phyloP scores from a whole-genome alignment of 2,329 filamentous ascomycete species.

The Aspergillus udagawae region DNA sequence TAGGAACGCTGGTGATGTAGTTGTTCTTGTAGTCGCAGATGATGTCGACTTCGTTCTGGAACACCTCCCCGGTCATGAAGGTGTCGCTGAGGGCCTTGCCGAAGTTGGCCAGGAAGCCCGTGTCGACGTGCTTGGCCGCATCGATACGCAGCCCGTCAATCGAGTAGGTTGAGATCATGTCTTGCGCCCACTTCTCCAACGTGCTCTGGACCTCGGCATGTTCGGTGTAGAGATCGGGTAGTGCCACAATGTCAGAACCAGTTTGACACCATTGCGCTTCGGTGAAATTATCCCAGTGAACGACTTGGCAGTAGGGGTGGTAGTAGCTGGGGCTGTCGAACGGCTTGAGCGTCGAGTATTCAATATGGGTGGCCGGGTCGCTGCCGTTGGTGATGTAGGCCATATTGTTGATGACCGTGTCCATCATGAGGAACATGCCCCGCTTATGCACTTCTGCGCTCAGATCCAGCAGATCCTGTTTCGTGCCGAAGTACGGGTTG shows the following conservation, averaged over 20 bases:
- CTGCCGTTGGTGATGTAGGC: slow-evolving; percentile 28
- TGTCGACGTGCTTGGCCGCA: slow-evolving; percentile 45
- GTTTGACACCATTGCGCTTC: slow-evolving; percentile 48
- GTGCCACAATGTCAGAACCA: slow-evolving; percentile 44
- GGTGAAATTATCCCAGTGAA: slow-evolving; percentile 31
- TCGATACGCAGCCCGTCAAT: slow-evolving; percentile 51
- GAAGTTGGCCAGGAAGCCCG: slow-evolving; percentile 41
- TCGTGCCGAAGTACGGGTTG: slow-evolving; percentile 49
- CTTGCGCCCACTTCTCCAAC: slow-evolving; percentile 39
- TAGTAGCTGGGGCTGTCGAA: slow-evolving; percentile 25
- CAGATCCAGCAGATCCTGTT: slow-evolving; percentile 45
- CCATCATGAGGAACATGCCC: slow-evolving; percentile 52
- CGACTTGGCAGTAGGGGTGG: slow-evolving; percentile 26
- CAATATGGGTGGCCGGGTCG: slow-evolving; percentile 20
- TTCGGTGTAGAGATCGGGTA: slow-evolving; percentile 47
- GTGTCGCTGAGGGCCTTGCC: slow-evolving; percentile 33
- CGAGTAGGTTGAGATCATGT: slow-evolving; percentile 42
- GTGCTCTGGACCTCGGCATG: slow-evolving; percentile 36
- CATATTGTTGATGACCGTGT: slow-evolving; percentile 51
- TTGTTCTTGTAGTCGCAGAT: slow-evolving; percentile 42
- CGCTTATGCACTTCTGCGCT: slow-evolving; percentile 42
- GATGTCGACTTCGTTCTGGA: slow-evolving; percentile 32
- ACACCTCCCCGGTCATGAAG: slow-evolving; percentile 48
- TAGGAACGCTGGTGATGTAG: slow-evolving; percentile 41
- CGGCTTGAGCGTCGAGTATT: slow-evolving; percentile 24